Base-by-base conservation (phyloP, 2,329 filamentous ascomycete genomes). In the Stemphylium beticola region DNA sequence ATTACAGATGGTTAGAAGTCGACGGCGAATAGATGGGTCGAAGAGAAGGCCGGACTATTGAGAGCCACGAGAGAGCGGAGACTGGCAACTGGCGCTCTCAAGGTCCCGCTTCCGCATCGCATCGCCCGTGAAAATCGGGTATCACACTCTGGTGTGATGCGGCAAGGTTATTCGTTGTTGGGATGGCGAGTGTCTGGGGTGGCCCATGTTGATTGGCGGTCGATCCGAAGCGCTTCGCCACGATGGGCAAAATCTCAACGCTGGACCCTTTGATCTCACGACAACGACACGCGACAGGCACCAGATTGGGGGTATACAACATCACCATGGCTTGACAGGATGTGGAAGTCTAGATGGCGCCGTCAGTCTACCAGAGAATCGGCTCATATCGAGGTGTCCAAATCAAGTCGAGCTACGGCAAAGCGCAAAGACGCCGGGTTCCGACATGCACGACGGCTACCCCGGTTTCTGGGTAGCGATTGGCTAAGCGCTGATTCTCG, bases 341-440 rank as follows among this genome's bases (percentile, higher is more conserved):
- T 43, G 26, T 47, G 54, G 18, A 36, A 53, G 31, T 59, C 47
- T 60, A 50, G 60, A 51, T 41, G 41, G 49, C 57, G 57, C 62
- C 61, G 61, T 55, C 54, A 17, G 59, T 49, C 22, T 26, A 29
- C 53, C 51, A 53, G 17, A 60, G 44, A 61, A 64, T 62, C 57
- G 61, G 59, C 66, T 66, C 60, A 68, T 66, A 57, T 65, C 45
- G 33, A 36, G 11, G 55, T 50, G 58, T 51, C 63, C 67, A 65
- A 68, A 68, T 66, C 63, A 68, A 54, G 60, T 62, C 59, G 65
- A 57, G 57, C 32, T 53, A 45, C 53, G 51, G 51, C 50, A 36
- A 34, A 46, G 58, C 37, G 58, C 47, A 47, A 53, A 62, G 60
- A 61, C 62, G 62, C 68, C 58, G 59, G 55, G 60, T 53, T 39